Conservation (phyloP, 2,329 filamentous ascomycete species). For the Phyllachora maydis region DNA sequence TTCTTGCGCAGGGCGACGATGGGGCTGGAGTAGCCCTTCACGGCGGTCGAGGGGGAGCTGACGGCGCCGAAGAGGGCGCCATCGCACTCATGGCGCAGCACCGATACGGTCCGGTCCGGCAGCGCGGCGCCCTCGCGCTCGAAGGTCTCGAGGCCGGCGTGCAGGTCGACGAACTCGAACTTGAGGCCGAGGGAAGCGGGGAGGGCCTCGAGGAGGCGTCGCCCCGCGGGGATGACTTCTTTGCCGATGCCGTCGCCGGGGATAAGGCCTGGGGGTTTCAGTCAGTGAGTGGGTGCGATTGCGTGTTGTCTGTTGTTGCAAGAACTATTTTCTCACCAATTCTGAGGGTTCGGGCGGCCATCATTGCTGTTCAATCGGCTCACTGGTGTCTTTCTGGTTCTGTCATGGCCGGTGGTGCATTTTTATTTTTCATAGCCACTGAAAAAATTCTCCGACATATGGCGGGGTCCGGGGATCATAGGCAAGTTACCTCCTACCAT, state of each 20-base stretch:
- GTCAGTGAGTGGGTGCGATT: no score
- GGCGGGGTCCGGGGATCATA: no score
- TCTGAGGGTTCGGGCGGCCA: slow-evolving; percentile 45
- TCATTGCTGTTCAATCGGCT: no score
- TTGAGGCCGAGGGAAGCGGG: slow-evolving; percentile 78
- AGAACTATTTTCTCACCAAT: slow-evolving; percentile 35
- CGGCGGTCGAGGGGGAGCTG: slow-evolving; percentile 71
- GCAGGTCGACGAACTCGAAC: slow-evolving; percentile 84
- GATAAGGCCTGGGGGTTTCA: slow-evolving; percentile 51
- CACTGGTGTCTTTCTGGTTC: no score
- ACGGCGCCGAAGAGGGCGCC: slow-evolving; percentile 94
- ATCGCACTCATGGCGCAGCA: slow-evolving; percentile 80
- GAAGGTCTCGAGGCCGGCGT: slow-evolving; percentile 87
- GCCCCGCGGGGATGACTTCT: slow-evolving; percentile 91
- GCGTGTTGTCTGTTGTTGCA: no score
- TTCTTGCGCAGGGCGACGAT: slow-evolving; percentile 93
- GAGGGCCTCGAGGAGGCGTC: slow-evolving; percentile 78
- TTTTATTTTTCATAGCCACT: no score
- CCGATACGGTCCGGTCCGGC: slow-evolving; percentile 75
- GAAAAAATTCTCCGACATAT: no score
- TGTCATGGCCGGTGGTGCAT: no score
- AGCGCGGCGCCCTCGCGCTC: slow-evolving; percentile 74
- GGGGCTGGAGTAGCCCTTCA: slow-evolving; percentile 88
- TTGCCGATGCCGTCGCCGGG: slow-evolving; percentile 95
- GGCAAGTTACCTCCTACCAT: no score